Base-by-base conservation (phyloP, 2,329 filamentous ascomycete genomes). In the Amauroascus verrucosus region DNA sequence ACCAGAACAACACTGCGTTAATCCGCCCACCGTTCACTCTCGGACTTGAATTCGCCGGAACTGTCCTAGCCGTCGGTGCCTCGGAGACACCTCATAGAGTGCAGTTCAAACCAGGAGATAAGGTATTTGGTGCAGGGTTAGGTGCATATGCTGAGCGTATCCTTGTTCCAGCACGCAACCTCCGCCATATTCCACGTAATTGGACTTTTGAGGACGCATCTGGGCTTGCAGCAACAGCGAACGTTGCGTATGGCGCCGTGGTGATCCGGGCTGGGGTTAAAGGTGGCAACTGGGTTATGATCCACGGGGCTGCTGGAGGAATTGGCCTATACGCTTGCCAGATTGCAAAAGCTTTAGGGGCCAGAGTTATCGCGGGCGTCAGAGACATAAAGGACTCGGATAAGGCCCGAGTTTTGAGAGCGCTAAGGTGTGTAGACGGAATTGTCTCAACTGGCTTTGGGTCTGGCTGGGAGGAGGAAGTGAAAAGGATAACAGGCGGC, bases 11-110 rank as follows among this genome's bases (percentile, higher is more conserved):
- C 61, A 70, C 68, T 28, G 72, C 71, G n/a, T 73, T 79, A 51
- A 72, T 79, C 35, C 69, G 68, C 30, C 80, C 79, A 1, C 79
- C 79, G 0, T 83, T 83, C 65, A 74, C 72, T 1, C 71, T 82
- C 0, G 80, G 80, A 11, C 76, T 77, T n/a, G 79, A 83, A 61
- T 83, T 82, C 60, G 70, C 78, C 0, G 80, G 79, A n/a, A 67
- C 73, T 1, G 68, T 83, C 1, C 56, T 73, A 32, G 65, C 65
- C 1, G 62, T 72, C 0, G 70, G 74, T 0, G 18, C 63, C 4
- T 26, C 30, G 1, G 54, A 48, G 0, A 22, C 44, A 2, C 2
- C 26, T 22, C 14, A 52, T 41, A 45, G 35, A 9, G 47, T 53
- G 4, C 48, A 54, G 13, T 74, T 77, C 55, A 62, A 62, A 20